Evolutionary conservation across 164 flowering plant species (phyloP).

Genomic region (Piper betle): DNA sequence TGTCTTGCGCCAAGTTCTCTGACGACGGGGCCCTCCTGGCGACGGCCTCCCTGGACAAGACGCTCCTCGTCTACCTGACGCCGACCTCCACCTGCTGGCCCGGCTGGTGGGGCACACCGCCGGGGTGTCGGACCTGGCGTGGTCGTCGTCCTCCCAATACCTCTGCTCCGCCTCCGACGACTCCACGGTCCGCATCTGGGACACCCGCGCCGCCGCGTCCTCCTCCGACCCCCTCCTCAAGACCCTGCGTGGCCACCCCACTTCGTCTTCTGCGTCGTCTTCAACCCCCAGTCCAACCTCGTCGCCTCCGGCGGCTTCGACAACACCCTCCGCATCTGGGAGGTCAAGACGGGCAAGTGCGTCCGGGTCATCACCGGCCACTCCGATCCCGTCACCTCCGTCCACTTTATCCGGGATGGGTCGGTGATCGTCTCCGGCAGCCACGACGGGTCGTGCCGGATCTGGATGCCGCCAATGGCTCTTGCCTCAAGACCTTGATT

Average conservation of each 20-base stretch:
- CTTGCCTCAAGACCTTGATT: conserved; percentile 46
- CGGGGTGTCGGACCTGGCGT: too few relatives aligned
- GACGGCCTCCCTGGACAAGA: too few relatives aligned
- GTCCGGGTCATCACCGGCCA: conserved; percentile 46
- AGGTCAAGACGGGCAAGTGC: conserved; percentile 62
- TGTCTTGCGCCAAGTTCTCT: conserved; percentile 87
- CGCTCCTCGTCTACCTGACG: too few relatives aligned
- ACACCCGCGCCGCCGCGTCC: conserved; percentile 22
- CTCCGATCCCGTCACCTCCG: conserved; percentile 68
- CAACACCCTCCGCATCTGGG: conserved; percentile 80
- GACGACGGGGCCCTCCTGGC: conserved; percentile 79
- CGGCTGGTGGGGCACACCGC: too few relatives aligned
- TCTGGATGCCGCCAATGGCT: conserved; percentile 65
- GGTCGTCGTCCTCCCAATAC: conserved; percentile 90
- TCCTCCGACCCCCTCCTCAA: conserved; percentile 43
- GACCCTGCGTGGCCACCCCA: conserved; percentile 69
- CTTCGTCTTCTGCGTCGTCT: conserved; percentile 84
- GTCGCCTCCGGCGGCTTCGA: conserved; percentile 90
- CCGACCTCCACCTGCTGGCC: too few relatives aligned
- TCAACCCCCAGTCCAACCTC: conserved; percentile 68
- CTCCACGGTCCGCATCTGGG: conserved; percentile 83
- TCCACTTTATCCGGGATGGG: conserved; percentile 72
- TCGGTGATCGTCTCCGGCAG: conserved; percentile 79
- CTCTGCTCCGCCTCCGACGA: conserved; percentile 96
- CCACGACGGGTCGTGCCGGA: conserved; percentile 86